Evolutionary conservation across 208 protist genomes (phyloP), one percentile per base, ranked within the genome.

Genomic region (Trypanosoma lewisi): DNA sequence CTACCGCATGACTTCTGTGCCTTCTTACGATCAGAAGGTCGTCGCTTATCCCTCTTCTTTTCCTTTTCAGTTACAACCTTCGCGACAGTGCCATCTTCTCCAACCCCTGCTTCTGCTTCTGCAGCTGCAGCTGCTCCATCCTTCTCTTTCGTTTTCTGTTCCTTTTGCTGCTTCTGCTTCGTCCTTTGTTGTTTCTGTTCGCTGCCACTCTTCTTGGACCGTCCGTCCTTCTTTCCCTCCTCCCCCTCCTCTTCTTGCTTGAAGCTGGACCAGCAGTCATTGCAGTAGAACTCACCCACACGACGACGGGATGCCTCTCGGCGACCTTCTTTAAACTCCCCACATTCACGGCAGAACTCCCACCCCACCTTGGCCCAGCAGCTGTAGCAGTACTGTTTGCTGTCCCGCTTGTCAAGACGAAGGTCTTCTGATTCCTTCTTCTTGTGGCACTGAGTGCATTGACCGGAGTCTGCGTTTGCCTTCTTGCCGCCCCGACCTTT

Each of bases 331-430:
- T 75, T 75, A 60, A 94, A 94, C 67, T 85, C 83, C 27, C 69
- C 67, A 55, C 87, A 94, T 41, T 78, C 49, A 44, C 19, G 27
- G 55, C 87, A 94, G 75, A 86, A 85, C 57, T 71, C 75, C 65
- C 73, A 87, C 21, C 87, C 87, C 17, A 56, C 41, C 49, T 80
- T 78, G 17, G 74, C 74, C 87, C 87, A 94, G 70, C 87, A 94
- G 34, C 62, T 58, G 67, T 89, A 89, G 67, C 87, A 94, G 73
- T 90, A 93, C 41, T 70, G 70, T 42, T 71, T 53, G 42, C 69
- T 49, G 62, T 90, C 83, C 17, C 70, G 60, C 9, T 65, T 56
- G 52, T 89, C 78, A 7, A 85, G 53, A 31, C 82, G 87, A 21
- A 94, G 77, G 62, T 91, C 83, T 45, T 94, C 82, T n/a, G 67